Evolutionary conservation across 352 stramenopile species (phyloP), one percentile per base, ranked within the genome.

Genomic region (Thraustotheca clavata): DNA sequence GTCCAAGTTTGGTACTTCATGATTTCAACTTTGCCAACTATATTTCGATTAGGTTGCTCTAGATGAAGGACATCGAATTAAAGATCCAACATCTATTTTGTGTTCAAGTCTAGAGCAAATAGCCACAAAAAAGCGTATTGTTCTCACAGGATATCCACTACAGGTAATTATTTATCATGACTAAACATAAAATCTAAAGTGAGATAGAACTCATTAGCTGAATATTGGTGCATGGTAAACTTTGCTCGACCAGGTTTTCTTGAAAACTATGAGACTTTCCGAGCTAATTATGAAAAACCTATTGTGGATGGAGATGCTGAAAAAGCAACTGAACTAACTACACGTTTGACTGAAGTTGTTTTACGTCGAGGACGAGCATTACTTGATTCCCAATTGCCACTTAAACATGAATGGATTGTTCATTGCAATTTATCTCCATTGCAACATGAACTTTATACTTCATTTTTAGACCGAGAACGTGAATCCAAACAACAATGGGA

Each of bases 141-240:
- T 98, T 16, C 75, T 98, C 7, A 98, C 92, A 16, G 95, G 95
- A 3, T 98, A 97, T 35, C 95, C 95, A 1, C 86, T 98, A 43
- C 87, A 98, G 62, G 71, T 76, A 43, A 18, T 39, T 41, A 20
- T 22, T 49, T 47, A 22, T 48, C 22, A 22, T 36, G 20, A 6
- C 33, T 50, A 20, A 20, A 43, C 20, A 18, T 20, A 18, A 20
- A 43, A 43, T 20, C 38, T 29, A 22, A 32, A 6, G 34, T 29
- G 12, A 27, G 22, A 14, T 65, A 65, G 61, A 98, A 98, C 69
- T 97, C 96, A 55, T 67, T 98, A 27, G 86, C 86, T 0, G 87
- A 96, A 59, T 96, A 95, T 59, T 96, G 82, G 82, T 94, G 82
- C 62, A 94, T 96, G 84, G 83, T 96, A 11, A 90, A 94, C 69